Evolutionary conservation across 2,329 filamentous ascomycete genomes (phyloP), one percentile per base, ranked within the genome.

Genomic region (Erysiphe pulchra): DNA sequence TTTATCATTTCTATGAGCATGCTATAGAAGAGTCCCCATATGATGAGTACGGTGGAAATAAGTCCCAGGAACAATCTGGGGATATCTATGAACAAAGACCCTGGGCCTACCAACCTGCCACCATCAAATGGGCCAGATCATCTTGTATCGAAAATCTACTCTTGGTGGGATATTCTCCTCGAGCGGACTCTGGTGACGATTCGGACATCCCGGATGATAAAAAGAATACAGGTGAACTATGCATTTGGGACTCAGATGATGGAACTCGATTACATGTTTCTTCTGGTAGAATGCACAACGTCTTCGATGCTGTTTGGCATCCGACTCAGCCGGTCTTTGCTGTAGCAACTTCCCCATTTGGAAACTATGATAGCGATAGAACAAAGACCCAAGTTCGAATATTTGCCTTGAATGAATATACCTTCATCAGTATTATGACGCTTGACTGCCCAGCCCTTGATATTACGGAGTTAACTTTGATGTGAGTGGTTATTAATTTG

Each of bases 281-380:
- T 17, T 66, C 68, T 2, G 67, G 65, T 1, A 66, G 66, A 0
- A 67, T 65, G 0, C 66, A 71, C 41, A 77, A 78, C 47, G 70
- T 77, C 1, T 78, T 78, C 40, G 74, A 78, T 52, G 69, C 77
- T 1, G 60, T 65, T 0, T 78, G 74, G 74, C 74, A 78, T 52
- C 73, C 74, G 0, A 63, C 54, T 0, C 60, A 68, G 41, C 58
- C 62, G 2, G 61, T 63, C 18, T 77, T 77, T 50, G 60, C 72
- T 5, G 71, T 65, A 4, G 73, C 72, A 1, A 76, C 71, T 0
- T 70, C 72, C 0, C 69, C 70, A 0, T 62, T 60, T 9, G 65
- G 65, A 0, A 46, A 24, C 12, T 56, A 61, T n/a, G 62, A 63
- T 32, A 54, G 63, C 4, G 64, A 69, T 28, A 47, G 34, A 57